Evolutionary conservation across 1,284 basidiomycete species (phyloP), one percentile per base, ranked within the genome.

Genomic region (Ceratobasidium sp.): DNA sequence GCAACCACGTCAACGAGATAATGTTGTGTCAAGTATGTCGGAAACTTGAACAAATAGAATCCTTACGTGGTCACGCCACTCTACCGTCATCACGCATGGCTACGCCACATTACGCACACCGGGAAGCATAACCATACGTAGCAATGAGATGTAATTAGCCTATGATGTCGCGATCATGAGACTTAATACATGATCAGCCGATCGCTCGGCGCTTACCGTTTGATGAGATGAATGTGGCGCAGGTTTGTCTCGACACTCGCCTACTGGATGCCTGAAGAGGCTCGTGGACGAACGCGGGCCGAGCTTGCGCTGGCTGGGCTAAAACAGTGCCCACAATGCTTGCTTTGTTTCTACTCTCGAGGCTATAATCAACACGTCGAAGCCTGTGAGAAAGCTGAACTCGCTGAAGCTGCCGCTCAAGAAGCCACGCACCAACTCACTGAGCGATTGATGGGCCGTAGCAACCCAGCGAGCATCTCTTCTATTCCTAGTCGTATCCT

Each of bases 1-100:
- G 93, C 95, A 51, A 97, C 95, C 82, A 99, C 93, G 83, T 99
- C 97, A 86, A 99, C 96, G 82, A 99, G 92, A 88, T 99, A 99
- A 87, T 98, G 96, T 85, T 98, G 96, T 4, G 94, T 96, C 82
- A 97, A 92, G 88, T 33, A n/a, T n/a, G n/a, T n/a, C n/a, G n/a
- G n/a, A n/a, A n/a, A n/a, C n/a, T n/a, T n/a, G n/a, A n/a, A n/a
- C n/a, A n/a, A n/a, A n/a, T n/a, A n/a, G n/a, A n/a, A n/a, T n/a
- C n/a, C n/a, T n/a, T n/a, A n/a, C n/a, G n/a, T n/a, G n/a, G n/a
- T n/a, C n/a, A n/a, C n/a, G n/a, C n/a, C n/a, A n/a, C n/a, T n/a
- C n/a, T n/a, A n/a, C n/a, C n/a, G n/a, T n/a, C n/a, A n/a, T n/a
- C n/a, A n/a, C n/a, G n/a, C n/a, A n/a, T n/a, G n/a, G n/a, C n/a